A percentile compares a stretch with the other conserved stretches of the same genome.
Evolutionary conservation across 345 rosid genomes (phyloP).

Genomic region (Cardamine resedifolia): DNA sequence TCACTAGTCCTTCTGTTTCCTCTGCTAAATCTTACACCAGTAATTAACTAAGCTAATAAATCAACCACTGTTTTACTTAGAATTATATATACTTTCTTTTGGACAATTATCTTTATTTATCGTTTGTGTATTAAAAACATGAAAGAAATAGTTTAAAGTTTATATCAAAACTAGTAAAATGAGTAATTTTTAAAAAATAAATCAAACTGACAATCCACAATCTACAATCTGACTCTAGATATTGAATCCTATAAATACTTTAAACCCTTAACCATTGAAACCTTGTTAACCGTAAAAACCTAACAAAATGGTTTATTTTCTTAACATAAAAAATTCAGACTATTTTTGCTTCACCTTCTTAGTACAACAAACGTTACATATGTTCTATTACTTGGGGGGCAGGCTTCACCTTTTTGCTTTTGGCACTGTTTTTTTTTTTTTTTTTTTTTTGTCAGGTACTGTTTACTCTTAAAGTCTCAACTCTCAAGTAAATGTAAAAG

Average conservation of each 20-base stretch:
- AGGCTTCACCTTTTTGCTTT: background rate
- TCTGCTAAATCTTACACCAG: constrained; percentile 43
- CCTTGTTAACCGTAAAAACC: too few relatives aligned
- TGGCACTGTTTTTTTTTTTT: background rate
- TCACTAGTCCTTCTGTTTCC: constrained; percentile 56
- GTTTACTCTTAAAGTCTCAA: background rate
- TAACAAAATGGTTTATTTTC: too few relatives aligned
- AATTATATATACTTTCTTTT: background rate
- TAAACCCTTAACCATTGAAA: too few relatives aligned
- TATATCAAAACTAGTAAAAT: background rate
- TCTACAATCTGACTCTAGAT: too few relatives aligned
- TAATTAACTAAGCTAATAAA: constrained; percentile 8
- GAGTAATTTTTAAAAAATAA: too few relatives aligned
- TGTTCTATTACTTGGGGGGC: background rate
- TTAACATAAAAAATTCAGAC: too few relatives aligned
- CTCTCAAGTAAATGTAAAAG: background rate
- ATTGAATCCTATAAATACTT: too few relatives aligned
- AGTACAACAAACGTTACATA: background rate
- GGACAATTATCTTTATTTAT: background rate
- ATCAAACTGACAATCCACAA: too few relatives aligned
- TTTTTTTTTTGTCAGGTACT: too few relatives aligned
- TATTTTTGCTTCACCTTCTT: too few relatives aligned
- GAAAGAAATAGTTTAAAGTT: background rate
- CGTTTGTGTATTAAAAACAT: background rate
- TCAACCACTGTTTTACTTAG: background rate